phyloP scores from a whole-genome alignment of 164 flowering plant genomes.

The Santalum album region DNA sequence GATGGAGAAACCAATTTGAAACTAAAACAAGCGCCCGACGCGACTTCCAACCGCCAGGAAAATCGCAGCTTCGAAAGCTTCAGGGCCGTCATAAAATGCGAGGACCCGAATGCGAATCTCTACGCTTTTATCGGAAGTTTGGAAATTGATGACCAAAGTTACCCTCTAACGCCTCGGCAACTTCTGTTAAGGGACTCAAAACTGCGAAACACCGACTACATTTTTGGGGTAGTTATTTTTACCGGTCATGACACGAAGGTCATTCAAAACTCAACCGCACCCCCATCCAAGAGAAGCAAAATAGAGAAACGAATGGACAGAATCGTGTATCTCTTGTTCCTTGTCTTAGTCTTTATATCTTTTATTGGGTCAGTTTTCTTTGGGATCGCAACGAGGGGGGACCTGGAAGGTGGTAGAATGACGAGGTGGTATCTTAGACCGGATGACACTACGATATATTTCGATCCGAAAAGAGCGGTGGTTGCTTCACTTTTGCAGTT shows the following conservation, averaged over 20 bases:
- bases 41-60: slow-evolving; percentile 41
- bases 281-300: slow-evolving; percentile 77
- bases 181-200: slow-evolving; percentile 78
- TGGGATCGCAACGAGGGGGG: slow-evolving; percentile 40
- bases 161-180: slow-evolving; percentile 60
- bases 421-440: slow-evolving; percentile 78
- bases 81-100: slow-evolving; percentile 58
- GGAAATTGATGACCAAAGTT: slow-evolving; percentile 39
- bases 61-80: slow-evolving; percentile 44
- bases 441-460: slow-evolving; percentile 37
- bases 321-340: slow-evolving; percentile 52
- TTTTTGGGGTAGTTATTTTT: slow-evolving; percentile 74
- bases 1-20: slow-evolving; percentile 92
- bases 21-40: slow-evolving; percentile 61
- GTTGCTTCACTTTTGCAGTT: slow-evolving; percentile 58
- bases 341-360: slow-evolving; percentile 44
- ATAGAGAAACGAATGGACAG: slow-evolving; percentile 65
- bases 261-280: slow-evolving; percentile 68
- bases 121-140: slow-evolving; percentile 69
- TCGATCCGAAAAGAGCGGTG: slow-evolving; percentile 40
- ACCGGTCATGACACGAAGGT: slow-evolving; percentile 82
- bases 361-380: slow-evolving; percentile 59
- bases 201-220: slow-evolving; percentile 60
- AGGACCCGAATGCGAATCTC: slow-evolving; percentile 78
- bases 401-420: slow-evolving; percentile 32